Evolutionary conservation across 495 filamentous ascomycete species (phyloP), one percentile per base, ranked within the genome.

Genomic region (Penicillium mononematosum): DNA sequence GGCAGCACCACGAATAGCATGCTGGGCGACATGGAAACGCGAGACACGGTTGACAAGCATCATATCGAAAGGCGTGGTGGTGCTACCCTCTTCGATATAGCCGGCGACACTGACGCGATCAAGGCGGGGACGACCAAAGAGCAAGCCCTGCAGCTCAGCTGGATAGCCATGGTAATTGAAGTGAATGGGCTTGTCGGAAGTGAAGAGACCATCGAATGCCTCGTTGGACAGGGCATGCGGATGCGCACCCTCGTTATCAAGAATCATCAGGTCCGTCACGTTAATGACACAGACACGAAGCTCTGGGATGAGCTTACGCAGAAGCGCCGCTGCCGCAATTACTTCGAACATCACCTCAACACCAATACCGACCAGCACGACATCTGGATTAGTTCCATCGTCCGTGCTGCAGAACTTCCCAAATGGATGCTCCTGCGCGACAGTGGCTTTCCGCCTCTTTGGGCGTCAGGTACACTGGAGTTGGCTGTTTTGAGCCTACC

Each of bases 121-220:
- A 7, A 81, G 57, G 19, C 67, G 61, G 0, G 71, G 72, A 1
- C 85, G 75, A 2, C 85, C 83, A 65, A 89, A 88, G 2, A 89
- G 74, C 45, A 88, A 62, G 0, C 85, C 85, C 59, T 83, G 75
- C 58, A 90, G 58, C 62, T 89, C 86, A 17, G 78, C 77, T 10
- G 76, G 64, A 59, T 89, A 89, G 12, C 87, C 86, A 59, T 90
- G 87, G 59, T 88, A 90, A 70, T 90, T 91, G 73, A 89, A 85
- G 62, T 85, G 76, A 41, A 89, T 77, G 9, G 78, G 75, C 11
- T 59, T 70, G 56, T 89, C 83, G 0, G 63, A n/a, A 0, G 85
- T 88, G 65, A 90, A 88, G 10, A 90, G 65, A 1, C 76, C 70
- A 29, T 79, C 69, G 54, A 88, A 90, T 0, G 68, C 77, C n/a